phyloP scores from a whole-genome alignment of 306 rosid species.

The Arachis hypogaea region DNA sequence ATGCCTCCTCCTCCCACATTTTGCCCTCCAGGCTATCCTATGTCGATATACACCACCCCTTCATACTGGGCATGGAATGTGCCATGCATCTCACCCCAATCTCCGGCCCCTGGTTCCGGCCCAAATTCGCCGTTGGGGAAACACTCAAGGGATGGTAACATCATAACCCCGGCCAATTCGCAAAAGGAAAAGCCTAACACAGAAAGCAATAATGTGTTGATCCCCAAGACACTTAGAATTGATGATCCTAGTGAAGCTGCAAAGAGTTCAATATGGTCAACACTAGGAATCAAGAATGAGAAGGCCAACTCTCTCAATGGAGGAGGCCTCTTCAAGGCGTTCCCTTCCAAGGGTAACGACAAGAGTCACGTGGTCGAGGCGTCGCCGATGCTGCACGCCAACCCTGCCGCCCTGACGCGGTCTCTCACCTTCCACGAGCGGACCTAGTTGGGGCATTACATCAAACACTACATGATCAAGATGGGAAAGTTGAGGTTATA shows the following conservation, averaged over 20 bases:
- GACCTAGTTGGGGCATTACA: conserved; percentile 40
- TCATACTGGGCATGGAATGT: conserved; percentile 76
- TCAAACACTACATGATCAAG: conserved; percentile 26
- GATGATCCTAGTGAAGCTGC: conserved; percentile 76
- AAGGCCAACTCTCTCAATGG: conserved; percentile 52
- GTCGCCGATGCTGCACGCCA: conserved; percentile 68
- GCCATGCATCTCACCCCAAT: conserved; percentile 50
- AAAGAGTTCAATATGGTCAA: conserved; percentile 72
- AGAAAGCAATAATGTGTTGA: conserved; percentile 48
- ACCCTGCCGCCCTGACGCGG: conserved; percentile 87
- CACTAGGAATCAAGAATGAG: conserved; percentile 70
- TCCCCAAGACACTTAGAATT: conserved; percentile 72
- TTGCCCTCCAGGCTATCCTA: conserved; percentile 62
- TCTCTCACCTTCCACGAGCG: conserved; percentile 73
- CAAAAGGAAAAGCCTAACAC: conserved; percentile 45
- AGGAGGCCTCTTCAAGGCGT: conserved; percentile 61
- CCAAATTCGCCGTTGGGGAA: conserved; percentile 65
- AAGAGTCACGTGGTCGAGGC: conserved; percentile 48
- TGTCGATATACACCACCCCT: conserved; percentile 65
- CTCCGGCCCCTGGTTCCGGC: conserved; percentile 44
- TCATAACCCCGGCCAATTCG: conserved; percentile 43
- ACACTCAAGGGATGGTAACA: conserved; percentile 74
- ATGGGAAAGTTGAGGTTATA: conserved; percentile 34
- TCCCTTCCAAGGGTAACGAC: conserved; percentile 58
- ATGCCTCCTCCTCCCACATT: conserved; percentile 55